phyloP scores from a whole-genome alignment of 768 basidiomycete species.

The Serendipita sp. region DNA sequence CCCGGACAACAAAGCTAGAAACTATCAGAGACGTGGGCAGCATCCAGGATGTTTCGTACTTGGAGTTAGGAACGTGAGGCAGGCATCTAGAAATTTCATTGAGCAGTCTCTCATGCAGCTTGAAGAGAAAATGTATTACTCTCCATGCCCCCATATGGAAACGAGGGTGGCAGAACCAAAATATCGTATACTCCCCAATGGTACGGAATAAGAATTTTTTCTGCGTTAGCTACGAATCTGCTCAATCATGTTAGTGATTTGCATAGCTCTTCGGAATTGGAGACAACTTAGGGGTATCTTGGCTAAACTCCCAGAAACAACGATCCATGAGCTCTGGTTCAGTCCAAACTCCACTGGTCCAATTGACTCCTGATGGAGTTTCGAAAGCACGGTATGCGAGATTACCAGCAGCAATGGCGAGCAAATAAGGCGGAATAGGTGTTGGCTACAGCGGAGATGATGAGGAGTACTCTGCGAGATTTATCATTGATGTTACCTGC shows the following conservation, averaged over 20 bases:
- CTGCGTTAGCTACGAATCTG: slow-evolving; percentile 65
- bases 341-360: slow-evolving; percentile 81
- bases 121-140: slow-evolving; percentile 13
- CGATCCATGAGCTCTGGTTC: slow-evolving; percentile 70
- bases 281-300: slow-evolving; percentile 60
- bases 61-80: slow-evolving; percentile 76
- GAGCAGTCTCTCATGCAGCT: neutral
- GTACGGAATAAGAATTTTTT: slow-evolving; percentile 60
- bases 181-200: slow-evolving; percentile 80
- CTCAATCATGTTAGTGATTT: neutral
- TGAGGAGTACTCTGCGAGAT: neutral
- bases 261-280: neutral
- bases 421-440: slow-evolving; percentile 80
- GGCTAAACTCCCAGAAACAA: slow-evolving; percentile 75
- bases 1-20: slow-evolving; percentile 61
- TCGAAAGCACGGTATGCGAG: slow-evolving; percentile 35
- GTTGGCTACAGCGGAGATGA: slow-evolving; percentile 37
- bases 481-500: slow-evolving; percentile 38
- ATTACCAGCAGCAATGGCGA: slow-evolving; percentile 82
- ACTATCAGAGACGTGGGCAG: neutral
- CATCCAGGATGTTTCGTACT: slow-evolving; percentile 30
- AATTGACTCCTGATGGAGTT: slow-evolving; percentile 28
- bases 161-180: slow-evolving; percentile 76
- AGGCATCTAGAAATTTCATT: slow-evolving; percentile 40
- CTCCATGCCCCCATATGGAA: slow-evolving; percentile 88